A percentile compares a stretch with the other conserved stretches of the same genome.
These are phyloP conservation scores for Zygnema cylindricum DNA, from an alignment of 139 green algal genomes.

Conservation along the genomic window DNA sequence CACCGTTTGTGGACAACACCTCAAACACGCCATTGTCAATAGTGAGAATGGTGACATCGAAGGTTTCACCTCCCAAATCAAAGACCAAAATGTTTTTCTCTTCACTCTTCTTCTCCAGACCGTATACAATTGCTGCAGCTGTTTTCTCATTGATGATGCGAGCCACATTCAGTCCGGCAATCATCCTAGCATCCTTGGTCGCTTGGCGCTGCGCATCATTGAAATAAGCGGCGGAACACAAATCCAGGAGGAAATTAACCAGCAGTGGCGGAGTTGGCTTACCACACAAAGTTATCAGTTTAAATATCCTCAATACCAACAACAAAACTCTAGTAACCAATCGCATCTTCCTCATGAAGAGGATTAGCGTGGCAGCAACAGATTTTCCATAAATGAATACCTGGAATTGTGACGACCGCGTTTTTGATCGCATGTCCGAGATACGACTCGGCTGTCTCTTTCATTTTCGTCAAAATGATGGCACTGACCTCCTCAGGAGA, in stretches of 20 bases:
- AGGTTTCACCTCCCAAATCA: constrained; percentile 97
- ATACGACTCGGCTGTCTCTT: constrained; percentile 86
- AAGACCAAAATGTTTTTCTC: constrained; percentile 98
- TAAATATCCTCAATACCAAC: constrained; percentile 92
- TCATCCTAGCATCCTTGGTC: constrained; percentile 91
- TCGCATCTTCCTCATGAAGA: constrained; percentile 84
- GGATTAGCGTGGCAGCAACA: not conserved
- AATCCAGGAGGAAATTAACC: not conserved
- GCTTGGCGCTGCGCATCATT: constrained; percentile 97
- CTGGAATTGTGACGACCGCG: constrained; percentile 88
- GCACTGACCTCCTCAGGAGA: constrained; percentile 95
- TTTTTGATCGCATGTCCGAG: constrained; percentile 85
- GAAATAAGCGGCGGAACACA: constrained; percentile 88
- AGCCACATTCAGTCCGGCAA: constrained; percentile 87
- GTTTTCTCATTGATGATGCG: constrained; percentile 99
- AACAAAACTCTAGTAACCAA: constrained; percentile 89
- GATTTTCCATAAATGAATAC: constrained; percentile 15
- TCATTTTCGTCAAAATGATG: constrained; percentile 97
- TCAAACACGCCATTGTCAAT: constrained; percentile 98
- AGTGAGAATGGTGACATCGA: constrained; percentile 98
- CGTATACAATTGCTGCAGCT: constrained; percentile 94
- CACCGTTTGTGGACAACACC: constrained; percentile 91
- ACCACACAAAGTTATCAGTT: not conserved
- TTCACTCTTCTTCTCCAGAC: constrained; percentile 87
- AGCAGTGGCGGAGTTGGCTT: not conserved